Evolutionary conservation across 805 yeast species (phyloP), one percentile per base, ranked within the genome.

Genomic region (Brettanomyces naardenensis): DNA sequence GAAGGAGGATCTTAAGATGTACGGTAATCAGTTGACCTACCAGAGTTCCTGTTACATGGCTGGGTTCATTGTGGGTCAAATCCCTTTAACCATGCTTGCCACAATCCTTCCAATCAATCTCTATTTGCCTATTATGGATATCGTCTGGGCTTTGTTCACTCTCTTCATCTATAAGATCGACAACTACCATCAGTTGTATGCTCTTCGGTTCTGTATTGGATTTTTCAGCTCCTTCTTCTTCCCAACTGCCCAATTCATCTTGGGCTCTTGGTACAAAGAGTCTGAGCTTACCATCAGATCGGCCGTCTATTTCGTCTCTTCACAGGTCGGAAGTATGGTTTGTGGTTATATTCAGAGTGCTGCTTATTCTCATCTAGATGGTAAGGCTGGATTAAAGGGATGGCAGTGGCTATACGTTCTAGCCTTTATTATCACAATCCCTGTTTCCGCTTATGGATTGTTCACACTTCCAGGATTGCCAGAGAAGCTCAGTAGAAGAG

Each of bases 401-500:
- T 77, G 82, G 82, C 65, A 78, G 54, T 77, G 82, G 83, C 52
- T 77, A 14, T 78, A 75, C 48, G 71, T 78, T 33, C 71, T 78
- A 43, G 82, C 77, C 53, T 75, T 73, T 45, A 48, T 73, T 11
- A 43, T 64, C 19, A 62, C 71, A 11, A 46, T 78, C 19, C 69
- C 62, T 2, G 46, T 51, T 36, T 46, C 46, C 11, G 19, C 48
- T 10, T 31, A 45, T 19, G 54, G 53, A 4, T 41, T 44, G 28
- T 37, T 39, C 31, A 23, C 43, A 47, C 58, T 75, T 42, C 84
- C 84, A 9, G 84, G 83, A 33, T 77, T 81, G 19, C 84, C 84
- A 6, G 58, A 67, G 36, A 66, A 66, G 15, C n/a, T 30, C 28
- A 66, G 75, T 46, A 66, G 70, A 42, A 69, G 74, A 4, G 56